These are phyloP conservation scores for Pythium plurisporium DNA, from an alignment of 352 stramenopile species.

Conservation along the genomic window DNA sequence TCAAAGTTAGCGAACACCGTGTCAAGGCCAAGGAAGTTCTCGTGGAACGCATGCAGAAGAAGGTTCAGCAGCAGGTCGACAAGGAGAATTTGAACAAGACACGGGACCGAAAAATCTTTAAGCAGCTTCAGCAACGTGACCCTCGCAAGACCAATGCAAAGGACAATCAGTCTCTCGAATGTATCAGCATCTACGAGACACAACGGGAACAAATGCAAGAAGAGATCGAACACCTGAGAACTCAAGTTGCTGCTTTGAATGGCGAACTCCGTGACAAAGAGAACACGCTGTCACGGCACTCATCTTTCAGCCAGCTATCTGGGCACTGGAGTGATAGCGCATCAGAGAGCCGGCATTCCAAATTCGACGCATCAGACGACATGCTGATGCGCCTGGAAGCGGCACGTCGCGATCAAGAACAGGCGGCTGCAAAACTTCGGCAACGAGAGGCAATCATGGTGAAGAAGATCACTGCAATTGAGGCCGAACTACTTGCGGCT, in stretches of 20 bases:
- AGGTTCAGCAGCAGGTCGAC: constrained; percentile 74
- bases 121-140: constrained; percentile 61
- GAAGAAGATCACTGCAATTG: constrained; percentile 72
- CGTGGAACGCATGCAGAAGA: constrained; percentile 76
- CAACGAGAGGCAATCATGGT: constrained; percentile 70
- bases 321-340: constrained; percentile 4
- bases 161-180: constrained; percentile 65
- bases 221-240: constrained; percentile 63
- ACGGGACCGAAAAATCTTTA: constrained; percentile 55
- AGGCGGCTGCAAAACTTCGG: constrained; percentile 49
- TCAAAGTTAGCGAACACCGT: constrained; percentile 83
- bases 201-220: constrained; percentile 70
- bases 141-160: constrained; percentile 44
- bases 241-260: constrained; percentile 55
- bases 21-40: constrained; percentile 85
- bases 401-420: constrained; percentile 67
- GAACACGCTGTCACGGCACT: constrained; percentile 49
- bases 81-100: constrained; percentile 62
- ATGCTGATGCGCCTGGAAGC: constrained; percentile 73
- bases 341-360: neutral
- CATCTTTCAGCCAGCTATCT: constrained; percentile 5
- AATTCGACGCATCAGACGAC: constrained; percentile 48
- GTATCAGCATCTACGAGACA: constrained; percentile 64
- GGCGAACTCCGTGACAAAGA: constrained; percentile 77
- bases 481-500: constrained; percentile 59